Evolutionary conservation across 140 eudicot genomes (phyloP), one percentile per base, ranked within the genome.

Genomic region (Bidens hawaiensis): DNA sequence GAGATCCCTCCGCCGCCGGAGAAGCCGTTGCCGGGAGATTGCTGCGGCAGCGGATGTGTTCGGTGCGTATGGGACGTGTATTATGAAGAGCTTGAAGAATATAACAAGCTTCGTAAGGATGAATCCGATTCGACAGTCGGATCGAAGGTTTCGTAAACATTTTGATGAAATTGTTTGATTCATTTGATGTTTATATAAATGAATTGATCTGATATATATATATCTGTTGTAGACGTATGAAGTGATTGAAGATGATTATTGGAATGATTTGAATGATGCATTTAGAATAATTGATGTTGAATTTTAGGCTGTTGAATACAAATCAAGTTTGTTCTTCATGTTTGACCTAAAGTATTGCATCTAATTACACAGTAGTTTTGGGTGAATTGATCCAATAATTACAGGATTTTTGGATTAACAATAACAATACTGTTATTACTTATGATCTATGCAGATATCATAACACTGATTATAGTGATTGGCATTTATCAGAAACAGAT

Each of bases 11-110:
- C 80, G 72, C 86, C 84, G 0, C 95, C 93, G 82, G 95, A 87
- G 84, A 83, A 83, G 70, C 95, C 95, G 51, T 72, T 75, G 84
- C 75, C 95, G 16, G 95, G 89, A 8, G 95, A 87, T 73, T 87
- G 95, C 24, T 87, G 95, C 66, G 93, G 95, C 43, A 87, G 84
- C 68, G 93, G 95, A 0, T 87, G 93, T 55, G 89, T 87, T 8
- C 71, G 86, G 33, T 87, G 95, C 77, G 93, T 83, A 23, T 87
- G 95, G 93, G 95, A 87, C 55, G 59, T 76, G 1, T 87, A 87
- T 68, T 87, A 83, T 27, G 93, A 87, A 1, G 95, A 87, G 63
- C 84, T 87, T 6, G 93, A 87, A 28, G 86, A 67, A 16, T 87
- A 83, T 48, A 65, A 83, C 58, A 71, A 78, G 57, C 33, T 53